Conservation (phyloP, 2,329 filamentous ascomycete species). For the Epichloe brachyelytri region DNA sequence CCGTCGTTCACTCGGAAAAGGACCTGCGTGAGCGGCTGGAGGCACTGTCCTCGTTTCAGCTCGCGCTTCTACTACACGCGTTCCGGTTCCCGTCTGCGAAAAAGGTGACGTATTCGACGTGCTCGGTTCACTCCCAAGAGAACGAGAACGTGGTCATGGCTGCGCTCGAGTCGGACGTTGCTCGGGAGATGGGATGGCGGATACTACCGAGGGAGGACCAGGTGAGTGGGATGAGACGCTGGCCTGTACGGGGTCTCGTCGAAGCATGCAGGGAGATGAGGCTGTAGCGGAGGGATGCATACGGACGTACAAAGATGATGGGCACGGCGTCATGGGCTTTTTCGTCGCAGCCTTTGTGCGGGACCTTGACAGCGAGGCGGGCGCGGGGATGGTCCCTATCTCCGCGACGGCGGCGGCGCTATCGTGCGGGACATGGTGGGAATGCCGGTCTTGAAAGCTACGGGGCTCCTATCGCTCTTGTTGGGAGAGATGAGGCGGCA, state of each 20-base stretch:
- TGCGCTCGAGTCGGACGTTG: constrained; percentile 56
- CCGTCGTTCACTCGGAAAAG: constrained; percentile 36
- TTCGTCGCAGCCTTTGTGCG: constrained; percentile 78
- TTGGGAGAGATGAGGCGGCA: constrained; percentile 9
- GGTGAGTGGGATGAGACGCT: constrained; percentile 60
- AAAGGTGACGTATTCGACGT: constrained; percentile 85
- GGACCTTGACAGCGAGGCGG: constrained; percentile 7
- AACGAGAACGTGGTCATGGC: constrained; percentile 75
- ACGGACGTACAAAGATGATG: constrained; percentile 67
- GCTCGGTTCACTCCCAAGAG: constrained; percentile 75
- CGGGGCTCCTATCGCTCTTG: constrained; percentile 18
- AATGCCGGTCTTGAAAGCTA: constrained; percentile 24
- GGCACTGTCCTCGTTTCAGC: constrained; percentile 70
- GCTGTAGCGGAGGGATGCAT: constrained; percentile 62
- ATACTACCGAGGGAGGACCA: constrained; percentile 62
- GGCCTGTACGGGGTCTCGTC: constrained; percentile 52
- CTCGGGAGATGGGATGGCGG: constrained; percentile 58
- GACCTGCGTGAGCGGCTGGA: constrained; percentile 52
- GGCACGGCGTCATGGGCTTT: constrained; percentile 82
- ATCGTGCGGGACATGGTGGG: constrained; percentile 30
- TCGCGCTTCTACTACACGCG: constrained; percentile 70
- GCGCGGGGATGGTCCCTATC: constrained; percentile 32
- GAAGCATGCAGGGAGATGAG: constrained; percentile 36
- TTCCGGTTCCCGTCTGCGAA: constrained; percentile 64
- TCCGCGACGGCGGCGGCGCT: constrained; percentile 41